Percentiles rank a stretch among this genome's conserved stretches.
These are phyloP conservation scores for Saussurea involucrata DNA, from an alignment of 129 eudicot species.

Conservation along the genomic window DNA sequence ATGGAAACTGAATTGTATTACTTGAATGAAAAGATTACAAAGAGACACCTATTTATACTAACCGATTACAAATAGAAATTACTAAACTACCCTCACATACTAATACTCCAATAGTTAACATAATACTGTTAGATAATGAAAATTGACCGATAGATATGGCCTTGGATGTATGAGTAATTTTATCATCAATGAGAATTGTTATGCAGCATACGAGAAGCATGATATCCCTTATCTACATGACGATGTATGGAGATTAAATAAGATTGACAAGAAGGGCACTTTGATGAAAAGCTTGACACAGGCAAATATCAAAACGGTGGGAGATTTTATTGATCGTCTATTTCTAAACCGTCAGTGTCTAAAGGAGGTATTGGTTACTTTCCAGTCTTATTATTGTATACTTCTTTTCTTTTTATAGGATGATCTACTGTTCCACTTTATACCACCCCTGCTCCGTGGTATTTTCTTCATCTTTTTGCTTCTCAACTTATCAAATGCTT, in stretches of 20 bases:
- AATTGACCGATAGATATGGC: background rate
- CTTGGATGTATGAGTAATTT: background rate
- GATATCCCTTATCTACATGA: constrained; percentile 36
- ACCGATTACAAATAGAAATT: too few relatives aligned
- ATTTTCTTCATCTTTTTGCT: background rate
- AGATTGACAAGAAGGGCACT: constrained; percentile 25
- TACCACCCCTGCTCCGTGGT: background rate
- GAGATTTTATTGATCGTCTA: constrained; percentile 41
- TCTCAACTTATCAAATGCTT: background rate
- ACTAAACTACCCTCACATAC: too few relatives aligned
- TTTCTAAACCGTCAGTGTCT: constrained; percentile 43
- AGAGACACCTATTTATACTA: too few relatives aligned
- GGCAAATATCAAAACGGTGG: constrained; percentile 28
- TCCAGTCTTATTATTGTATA: background rate
- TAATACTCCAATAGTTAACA: too few relatives aligned
- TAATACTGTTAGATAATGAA: constrained; percentile 3
- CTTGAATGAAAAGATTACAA: too few relatives aligned
- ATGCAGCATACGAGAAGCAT: constrained; percentile 37
- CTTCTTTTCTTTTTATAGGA: background rate
- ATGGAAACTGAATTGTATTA: too few relatives aligned
- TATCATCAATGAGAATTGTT: constrained; percentile 1
- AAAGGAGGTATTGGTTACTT: constrained; percentile 29
- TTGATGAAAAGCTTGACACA: constrained; percentile 18
- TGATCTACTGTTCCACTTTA: background rate
- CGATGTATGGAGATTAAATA: constrained; percentile 39